phyloP scores from a whole-genome alignment of 2,329 filamentous ascomycete species.

The Xylogone sp. region DNA sequence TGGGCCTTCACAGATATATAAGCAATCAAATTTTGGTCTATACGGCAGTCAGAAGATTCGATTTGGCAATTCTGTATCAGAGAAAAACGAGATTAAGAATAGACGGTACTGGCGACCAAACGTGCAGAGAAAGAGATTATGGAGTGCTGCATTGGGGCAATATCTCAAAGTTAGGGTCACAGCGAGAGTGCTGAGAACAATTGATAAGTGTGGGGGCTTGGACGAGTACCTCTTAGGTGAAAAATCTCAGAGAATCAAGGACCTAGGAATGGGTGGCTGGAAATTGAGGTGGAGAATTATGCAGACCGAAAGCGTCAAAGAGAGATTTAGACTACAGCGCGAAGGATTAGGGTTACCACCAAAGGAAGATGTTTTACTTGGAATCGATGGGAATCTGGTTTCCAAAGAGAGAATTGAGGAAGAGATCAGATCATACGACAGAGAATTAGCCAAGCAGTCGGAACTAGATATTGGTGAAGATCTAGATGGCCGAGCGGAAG shows the following conservation, averaged over 20 bases:
- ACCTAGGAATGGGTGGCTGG: constrained; percentile 89
- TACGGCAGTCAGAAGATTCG: constrained; percentile 69
- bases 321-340: constrained; percentile 63
- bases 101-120: constrained; percentile 74
- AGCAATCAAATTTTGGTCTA: constrained; percentile 74
- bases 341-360: constrained; percentile 60
- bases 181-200: constrained; percentile 64
- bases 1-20: constrained; percentile 66
- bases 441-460: constrained; percentile 38
- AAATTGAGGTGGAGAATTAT: constrained; percentile 84
- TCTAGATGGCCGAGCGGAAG: constrained; percentile 35
- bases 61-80: constrained; percentile 74
- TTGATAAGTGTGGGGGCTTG: constrained; percentile 82
- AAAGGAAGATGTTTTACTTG: constrained; percentile 34
- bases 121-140: constrained; percentile 59
- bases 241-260: constrained; percentile 73
- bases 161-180: constrained; percentile 67
- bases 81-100: constrained; percentile 65
- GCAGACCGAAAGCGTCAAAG: constrained; percentile 67
- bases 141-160: constrained; percentile 56
- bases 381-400: constrained; percentile 32
- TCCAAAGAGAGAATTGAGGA: constrained; percentile 24
- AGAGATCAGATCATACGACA: constrained; percentile 35
- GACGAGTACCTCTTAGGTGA: constrained; percentile 87
- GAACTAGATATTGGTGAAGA: constrained; percentile 37